Conservation (phyloP, 2,329 filamentous ascomycete species). For the Blastomyces percursus region DNA sequence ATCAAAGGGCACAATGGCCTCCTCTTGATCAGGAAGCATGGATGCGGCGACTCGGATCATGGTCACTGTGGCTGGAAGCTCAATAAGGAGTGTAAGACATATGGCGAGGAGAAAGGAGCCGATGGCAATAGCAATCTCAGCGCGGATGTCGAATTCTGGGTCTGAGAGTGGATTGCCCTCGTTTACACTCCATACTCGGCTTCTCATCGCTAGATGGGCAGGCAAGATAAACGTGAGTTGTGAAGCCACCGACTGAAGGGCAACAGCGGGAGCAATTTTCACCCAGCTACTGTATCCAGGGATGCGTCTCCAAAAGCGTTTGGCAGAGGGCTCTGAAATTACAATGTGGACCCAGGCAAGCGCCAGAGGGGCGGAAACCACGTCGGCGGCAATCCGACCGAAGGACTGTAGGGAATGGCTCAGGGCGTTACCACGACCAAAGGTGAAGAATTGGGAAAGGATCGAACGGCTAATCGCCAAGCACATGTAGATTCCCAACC, state of each 20-base stretch:
- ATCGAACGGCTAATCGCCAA: conserved; percentile 37
- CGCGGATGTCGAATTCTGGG: conserved; percentile 22
- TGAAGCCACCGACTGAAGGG: conserved; percentile 50
- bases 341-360: conserved; percentile 79
- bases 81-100: conserved; percentile 48
- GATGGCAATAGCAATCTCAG: conserved; percentile 27
- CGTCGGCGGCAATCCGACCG: conserved; percentile 45
- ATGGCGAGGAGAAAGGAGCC: conserved; percentile 24
- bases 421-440: conserved; percentile 23
- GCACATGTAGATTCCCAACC: conserved; percentile 43
- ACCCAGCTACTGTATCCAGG: conserved; percentile 55
- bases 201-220: conserved; percentile 25
- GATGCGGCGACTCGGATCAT: conserved; percentile 78
- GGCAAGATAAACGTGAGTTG: conserved; percentile 42
- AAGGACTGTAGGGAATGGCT: conserved; percentile 37
- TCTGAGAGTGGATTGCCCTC: conserved; percentile 17
- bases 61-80: conserved; percentile 65
- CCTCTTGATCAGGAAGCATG: conserved; percentile 67
- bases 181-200: conserved; percentile 39
- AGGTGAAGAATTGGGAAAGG: conserved; percentile 38
- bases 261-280: conserved; percentile 58
- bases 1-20: conserved; percentile 84
- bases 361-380: conserved; percentile 56
- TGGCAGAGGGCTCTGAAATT: conserved; percentile 57
- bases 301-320: conserved; percentile 58